Evolutionary conservation across 257 asterid genomes (phyloP), one percentile per base, ranked within the genome.

Genomic region (Marsdenia floribunda): DNA sequence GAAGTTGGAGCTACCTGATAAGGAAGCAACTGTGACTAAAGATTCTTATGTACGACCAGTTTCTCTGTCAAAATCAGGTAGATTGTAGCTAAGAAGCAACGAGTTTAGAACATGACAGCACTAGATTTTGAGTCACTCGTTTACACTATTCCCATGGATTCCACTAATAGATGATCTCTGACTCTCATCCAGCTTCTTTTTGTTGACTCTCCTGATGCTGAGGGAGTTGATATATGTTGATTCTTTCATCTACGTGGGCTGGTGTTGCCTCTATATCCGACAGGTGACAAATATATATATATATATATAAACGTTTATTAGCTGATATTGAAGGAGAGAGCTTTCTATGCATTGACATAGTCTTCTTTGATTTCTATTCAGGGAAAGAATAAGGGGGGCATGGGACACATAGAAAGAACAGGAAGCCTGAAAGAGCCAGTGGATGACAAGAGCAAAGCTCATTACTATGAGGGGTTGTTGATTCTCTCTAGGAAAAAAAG

Each of bases 211-310:
- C 94, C 90, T 40, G 87, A 83, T 54, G 87, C 68, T 73, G 97
- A 88, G 83, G 85, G 90, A 64, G 77, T 90, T 70, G 91, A n/a
- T n/a, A 94, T 86, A 90, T 86, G 67, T 82, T 94, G 87, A 92
- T 94, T 68, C 88, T 87, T 71, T 88, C 97, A 70, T 92, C 97
- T 75, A 87, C 75, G 60, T 87, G 95, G 96, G 92, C 96, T 72
- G 99, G 98, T 73, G 82, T 87, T 71, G 89, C 96, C 68, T n/a
- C n/a, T 81, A 79, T 70, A 70, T 80, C 47, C 86, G 81, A 73
- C 98, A 89, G 97, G 99, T 94, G 82, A 75, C 15, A 3, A 47
- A 53, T 5, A 53, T 5, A 47, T 29, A n/a, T n/a, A 19, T 79
- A 16, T n/a, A n/a, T n/a, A n/a, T n/a, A n/a, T n/a, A n/a, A n/a